Base-by-base conservation (phyloP, 2,329 filamentous ascomycete genomes). In the Macrophomina phaseolina region DNA sequence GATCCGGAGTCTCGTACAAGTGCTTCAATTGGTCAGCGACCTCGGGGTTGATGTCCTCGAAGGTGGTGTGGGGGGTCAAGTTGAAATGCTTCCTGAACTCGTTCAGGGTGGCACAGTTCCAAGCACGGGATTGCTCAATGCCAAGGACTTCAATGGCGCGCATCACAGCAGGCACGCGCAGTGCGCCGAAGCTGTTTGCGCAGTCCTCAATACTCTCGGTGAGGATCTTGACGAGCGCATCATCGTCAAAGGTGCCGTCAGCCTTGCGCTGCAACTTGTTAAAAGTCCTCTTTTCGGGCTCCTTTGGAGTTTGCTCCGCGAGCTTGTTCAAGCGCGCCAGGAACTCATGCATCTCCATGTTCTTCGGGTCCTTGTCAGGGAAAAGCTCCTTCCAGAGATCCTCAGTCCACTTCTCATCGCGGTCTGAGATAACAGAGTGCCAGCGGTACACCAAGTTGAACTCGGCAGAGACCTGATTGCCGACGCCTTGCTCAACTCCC, bases 361-460 rank as follows among this genome's bases (percentile, higher is more conserved):
- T 86, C 78, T 51, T 83, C 74, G 14, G 85, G 79, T 66, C 88
- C 79, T 77, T 89, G 9, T 69, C 72, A 51, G 77, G 88, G 46
- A 80, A 80, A 28, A 80, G 67, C 3, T 71, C 68, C n/a, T 78
- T 73, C 72, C 74, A 78, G 53, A 80, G 67, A 23, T 89, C 82
- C 71, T 93, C 85, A 28, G 92, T 90, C 92, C 92, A 96, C 70
- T 89, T 84, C 73, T 95, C 92, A 72, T 97, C 93, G 69, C 87
- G 88, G 67, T 88, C 86, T 45, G 85, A 86, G 71, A 95, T 91
- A 71, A 90, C 89, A 3, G 91, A 92, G 80, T 96, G 92, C 92
- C 92, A 96, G 69, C 92, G 86, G 77, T 97, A 96, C 71, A 91
- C 90, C 9, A 97, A 84, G 74, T 95, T 96, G 83, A 97, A 97